These are phyloP conservation scores for Citrullus amarus DNA, from an alignment of 306 rosid species.

Conservation along the genomic window DNA sequence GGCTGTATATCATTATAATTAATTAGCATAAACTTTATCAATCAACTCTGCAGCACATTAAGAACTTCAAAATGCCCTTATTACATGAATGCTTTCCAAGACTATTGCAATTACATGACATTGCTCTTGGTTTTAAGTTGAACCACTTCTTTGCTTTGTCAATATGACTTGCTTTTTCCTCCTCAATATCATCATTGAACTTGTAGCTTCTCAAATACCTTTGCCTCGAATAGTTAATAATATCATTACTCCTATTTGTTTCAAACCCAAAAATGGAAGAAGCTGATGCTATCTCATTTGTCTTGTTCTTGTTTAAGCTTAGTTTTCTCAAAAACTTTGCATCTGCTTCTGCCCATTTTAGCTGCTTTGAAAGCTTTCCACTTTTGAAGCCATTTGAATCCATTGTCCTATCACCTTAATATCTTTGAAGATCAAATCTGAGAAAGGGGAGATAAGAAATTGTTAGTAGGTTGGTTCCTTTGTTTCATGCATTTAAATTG, in stretches of 20 bases:
- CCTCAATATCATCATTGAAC: neutral
- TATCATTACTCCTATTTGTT: neutral
- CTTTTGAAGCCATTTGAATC: neutral
- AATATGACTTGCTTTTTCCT: neutral
- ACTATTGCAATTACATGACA: neutral
- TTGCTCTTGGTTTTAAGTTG: neutral
- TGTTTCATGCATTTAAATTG: too few species aligned
- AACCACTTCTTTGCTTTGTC: neutral
- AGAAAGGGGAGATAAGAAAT: too few species aligned
- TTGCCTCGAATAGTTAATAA: neutral
- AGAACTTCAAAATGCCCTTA: neutral
- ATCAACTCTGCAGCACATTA: neutral
- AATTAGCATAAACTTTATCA: neutral
- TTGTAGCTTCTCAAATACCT: constrained; percentile 3
- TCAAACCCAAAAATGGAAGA: neutral
- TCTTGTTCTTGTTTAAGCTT: neutral
- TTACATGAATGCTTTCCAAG: neutral
- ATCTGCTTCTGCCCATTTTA: neutral
- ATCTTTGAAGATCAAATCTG: neutral
- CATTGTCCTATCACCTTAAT: neutral
- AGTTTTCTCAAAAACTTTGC: neutral
- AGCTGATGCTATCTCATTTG: neutral
- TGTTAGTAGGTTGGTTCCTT: too few species aligned
- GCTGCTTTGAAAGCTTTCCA: neutral
- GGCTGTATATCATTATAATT: too few species aligned